Conservation (phyloP, 2,329 filamentous ascomycete genomes). For the Calonectria pauciramosa region DNA sequence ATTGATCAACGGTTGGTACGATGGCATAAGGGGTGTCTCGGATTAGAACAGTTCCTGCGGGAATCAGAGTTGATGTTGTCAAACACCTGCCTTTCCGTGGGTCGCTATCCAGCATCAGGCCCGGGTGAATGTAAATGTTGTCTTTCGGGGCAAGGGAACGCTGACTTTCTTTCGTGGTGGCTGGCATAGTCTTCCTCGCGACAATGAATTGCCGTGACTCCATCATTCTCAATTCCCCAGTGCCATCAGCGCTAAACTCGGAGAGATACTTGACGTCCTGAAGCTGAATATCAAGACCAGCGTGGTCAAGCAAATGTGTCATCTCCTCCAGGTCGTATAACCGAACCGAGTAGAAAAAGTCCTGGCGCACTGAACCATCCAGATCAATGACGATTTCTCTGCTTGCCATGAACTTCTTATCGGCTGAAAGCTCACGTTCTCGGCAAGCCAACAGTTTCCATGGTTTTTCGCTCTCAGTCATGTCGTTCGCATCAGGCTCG, state of each 20-base stretch:
- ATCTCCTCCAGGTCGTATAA: neutral
- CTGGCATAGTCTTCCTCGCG: neutral
- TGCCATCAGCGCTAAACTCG: neutral
- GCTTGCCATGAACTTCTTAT: neutral
- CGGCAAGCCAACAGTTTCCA: neutral
- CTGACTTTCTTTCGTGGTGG: neutral
- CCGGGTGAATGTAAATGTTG: neutral
- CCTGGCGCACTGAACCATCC: neutral
- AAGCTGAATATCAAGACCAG: neutral
- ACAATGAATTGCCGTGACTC: neutral
- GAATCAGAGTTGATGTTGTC: neutral
- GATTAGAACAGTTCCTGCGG: neutral
- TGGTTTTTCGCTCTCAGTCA: neutral
- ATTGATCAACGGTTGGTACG: neutral
- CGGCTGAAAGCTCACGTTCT: neutral
- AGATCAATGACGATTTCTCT: constrained; percentile 8
- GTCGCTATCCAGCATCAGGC: neutral
- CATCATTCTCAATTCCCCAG: neutral
- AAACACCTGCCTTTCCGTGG: neutral
- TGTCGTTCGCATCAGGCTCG: neutral
- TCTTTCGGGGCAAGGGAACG: neutral
- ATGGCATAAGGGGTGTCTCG: neutral
- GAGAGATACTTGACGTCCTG: constrained; percentile 1
- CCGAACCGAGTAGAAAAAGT: neutral
- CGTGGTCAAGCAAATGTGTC: neutral